These are phyloP conservation scores for Clarireedia homoeocarpa DNA, from an alignment of 2,329 filamentous ascomycete species.

Conservation along the genomic window DNA sequence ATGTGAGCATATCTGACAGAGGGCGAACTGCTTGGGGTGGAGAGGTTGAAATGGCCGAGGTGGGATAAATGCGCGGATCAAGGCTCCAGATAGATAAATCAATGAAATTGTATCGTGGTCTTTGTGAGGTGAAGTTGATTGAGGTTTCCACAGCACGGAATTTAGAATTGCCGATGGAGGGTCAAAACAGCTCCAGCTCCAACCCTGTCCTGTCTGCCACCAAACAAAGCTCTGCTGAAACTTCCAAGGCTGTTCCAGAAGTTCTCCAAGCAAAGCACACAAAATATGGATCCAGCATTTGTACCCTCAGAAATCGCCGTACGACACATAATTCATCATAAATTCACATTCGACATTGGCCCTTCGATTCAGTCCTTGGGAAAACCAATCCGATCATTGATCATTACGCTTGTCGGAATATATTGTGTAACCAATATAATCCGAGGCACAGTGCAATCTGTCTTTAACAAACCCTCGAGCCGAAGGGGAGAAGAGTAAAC, in stretches of 20 bases:
- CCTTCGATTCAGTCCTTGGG: slow-evolving; percentile 40
- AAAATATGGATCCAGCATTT: slow-evolving; percentile 29
- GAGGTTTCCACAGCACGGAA: slow-evolving; percentile 1
- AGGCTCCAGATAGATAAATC: not conserved
- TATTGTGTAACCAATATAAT: slow-evolving; percentile 33
- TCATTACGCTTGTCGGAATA: slow-evolving; percentile 40
- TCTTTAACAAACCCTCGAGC: slow-evolving; percentile 18
- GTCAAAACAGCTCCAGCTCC: not conserved
- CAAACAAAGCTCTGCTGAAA: not conserved
- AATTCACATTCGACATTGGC: slow-evolving; percentile 44
- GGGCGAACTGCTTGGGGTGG: too few relatives aligned
- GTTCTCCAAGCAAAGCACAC: not conserved
- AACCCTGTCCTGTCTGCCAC: not conserved
- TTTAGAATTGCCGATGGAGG: slow-evolving; percentile 6
- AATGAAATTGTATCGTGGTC: not conserved
- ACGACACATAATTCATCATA: slow-evolving; percentile 39
- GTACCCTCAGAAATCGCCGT: slow-evolving; percentile 36
- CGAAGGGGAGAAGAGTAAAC: not conserved
- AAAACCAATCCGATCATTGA: slow-evolving; percentile 41
- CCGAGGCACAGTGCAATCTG: slow-evolving; percentile 26
- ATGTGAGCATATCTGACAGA: slow-evolving; percentile 39
- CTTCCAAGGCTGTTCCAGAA: not conserved
- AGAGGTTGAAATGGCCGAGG: too few relatives aligned
- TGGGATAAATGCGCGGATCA: not conserved
- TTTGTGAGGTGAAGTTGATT: not conserved